Evolutionary conservation across 257 asterid genomes (phyloP).

Genomic region (Forsythia viridissima): DNA sequence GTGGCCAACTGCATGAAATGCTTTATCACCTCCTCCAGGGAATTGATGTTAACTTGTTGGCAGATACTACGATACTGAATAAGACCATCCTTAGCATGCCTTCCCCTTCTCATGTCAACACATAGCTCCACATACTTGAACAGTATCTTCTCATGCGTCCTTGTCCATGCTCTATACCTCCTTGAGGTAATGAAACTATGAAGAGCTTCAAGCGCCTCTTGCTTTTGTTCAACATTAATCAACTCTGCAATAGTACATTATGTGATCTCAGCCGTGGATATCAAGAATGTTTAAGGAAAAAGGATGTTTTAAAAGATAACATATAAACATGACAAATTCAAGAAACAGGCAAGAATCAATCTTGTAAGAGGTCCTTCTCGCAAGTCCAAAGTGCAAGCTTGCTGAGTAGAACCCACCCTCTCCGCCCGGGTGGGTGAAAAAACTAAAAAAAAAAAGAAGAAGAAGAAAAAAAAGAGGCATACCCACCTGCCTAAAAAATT

Average conservation of each 20-base stretch:
- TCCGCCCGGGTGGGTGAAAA: background rate
- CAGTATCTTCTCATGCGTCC: slow-evolving; percentile 79
- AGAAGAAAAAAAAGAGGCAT: background rate
- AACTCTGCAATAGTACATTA: slow-evolving; percentile 57
- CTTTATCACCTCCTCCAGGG: slow-evolving; percentile 92
- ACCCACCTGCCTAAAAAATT: background rate
- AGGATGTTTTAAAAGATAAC: background rate
- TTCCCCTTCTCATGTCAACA: slow-evolving; percentile 94
- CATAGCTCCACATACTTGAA: slow-evolving; percentile 89
- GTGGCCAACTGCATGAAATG: slow-evolving; percentile 93
- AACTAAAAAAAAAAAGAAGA: background rate
- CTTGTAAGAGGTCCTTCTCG: background rate
- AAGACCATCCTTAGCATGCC: slow-evolving; percentile 95
- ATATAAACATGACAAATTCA: background rate
- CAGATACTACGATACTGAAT: slow-evolving; percentile 91
- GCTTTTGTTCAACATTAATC: slow-evolving; percentile 86
- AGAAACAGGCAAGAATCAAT: background rate
- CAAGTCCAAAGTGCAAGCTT: background rate
- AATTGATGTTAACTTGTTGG: slow-evolving; percentile 84
- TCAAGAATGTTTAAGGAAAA: background rate
- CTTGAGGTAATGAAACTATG: slow-evolving; percentile 82
- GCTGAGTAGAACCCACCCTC: background rate
- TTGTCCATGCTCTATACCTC: slow-evolving; percentile 95
- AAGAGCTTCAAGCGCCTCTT: slow-evolving; percentile 89
- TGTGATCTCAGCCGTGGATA: background rate